A percentile compares a stretch with the other conserved stretches of the same genome.
Evolutionary conservation across 139 green algal species (phyloP).

Genomic region (Chlorella sp.): DNA sequence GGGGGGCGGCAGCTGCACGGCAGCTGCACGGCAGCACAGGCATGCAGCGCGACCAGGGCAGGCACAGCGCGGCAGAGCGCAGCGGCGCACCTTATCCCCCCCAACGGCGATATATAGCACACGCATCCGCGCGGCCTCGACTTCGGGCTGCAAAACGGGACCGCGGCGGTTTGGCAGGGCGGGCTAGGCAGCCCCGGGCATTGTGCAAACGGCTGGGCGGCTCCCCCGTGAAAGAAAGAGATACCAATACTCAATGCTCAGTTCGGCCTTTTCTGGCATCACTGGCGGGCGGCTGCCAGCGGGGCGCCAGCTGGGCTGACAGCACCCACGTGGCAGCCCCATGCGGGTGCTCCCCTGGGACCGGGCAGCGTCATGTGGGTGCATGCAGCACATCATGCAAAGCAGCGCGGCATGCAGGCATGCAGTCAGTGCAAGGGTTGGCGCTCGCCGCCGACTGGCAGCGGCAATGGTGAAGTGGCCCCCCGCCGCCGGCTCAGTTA

Average conservation of each 20-base stretch:
- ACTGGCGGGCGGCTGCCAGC: neutral
- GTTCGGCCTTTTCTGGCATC: slow-evolving; percentile 36
- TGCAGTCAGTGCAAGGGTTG: neutral
- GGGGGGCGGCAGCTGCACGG: neutral
- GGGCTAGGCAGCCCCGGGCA: neutral
- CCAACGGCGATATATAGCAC: neutral
- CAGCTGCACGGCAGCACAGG: neutral
- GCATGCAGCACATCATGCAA: neutral
- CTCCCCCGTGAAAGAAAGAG: neutral
- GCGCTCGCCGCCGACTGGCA: neutral
- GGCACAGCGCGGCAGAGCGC: no score
- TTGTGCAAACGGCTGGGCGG: neutral
- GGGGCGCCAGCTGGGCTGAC: neutral
- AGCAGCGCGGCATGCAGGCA: neutral
- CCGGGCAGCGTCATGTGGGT: neutral
- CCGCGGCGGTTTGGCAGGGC: neutral
- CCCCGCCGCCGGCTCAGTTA: slow-evolving; percentile 5
- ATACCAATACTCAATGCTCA: slow-evolving; percentile 8
- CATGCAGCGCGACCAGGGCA: neutral
- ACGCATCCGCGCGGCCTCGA: neutral
- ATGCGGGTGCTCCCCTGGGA: neutral
- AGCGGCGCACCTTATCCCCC: slow-evolving; percentile 11
- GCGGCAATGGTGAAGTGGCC: neutral
- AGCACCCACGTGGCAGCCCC: neutral
- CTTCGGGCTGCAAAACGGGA: neutral